Percentiles rank a stretch among this genome's conserved stretches.
Evolutionary conservation across 2,329 filamentous ascomycete species (phyloP).

Genomic region (Stromatinia cepivora): DNA sequence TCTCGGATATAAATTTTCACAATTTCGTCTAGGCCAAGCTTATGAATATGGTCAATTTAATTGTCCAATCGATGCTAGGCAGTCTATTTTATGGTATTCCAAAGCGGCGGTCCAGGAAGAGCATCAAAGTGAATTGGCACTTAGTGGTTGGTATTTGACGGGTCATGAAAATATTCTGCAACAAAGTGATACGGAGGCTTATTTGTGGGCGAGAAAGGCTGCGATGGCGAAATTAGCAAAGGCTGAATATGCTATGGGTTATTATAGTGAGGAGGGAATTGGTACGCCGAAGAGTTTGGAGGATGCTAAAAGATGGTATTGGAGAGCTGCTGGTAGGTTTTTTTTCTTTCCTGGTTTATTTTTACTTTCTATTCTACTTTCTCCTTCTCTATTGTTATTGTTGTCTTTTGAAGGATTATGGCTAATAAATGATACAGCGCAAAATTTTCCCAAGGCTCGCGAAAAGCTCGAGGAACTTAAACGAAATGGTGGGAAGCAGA

Average conservation of each 20-base stretch:
- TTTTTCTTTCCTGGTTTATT: slow-evolving; percentile 7
- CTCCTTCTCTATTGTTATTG: too few species aligned
- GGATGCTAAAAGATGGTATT: slow-evolving; percentile 98
- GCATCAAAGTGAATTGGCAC: slow-evolving; percentile 83
- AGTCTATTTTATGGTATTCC: slow-evolving; percentile 92
- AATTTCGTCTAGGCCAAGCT: slow-evolving; percentile 83
- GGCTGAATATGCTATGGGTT: slow-evolving; percentile 97
- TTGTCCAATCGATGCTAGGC: slow-evolving; percentile 76
- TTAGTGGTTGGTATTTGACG: slow-evolving; percentile 93
- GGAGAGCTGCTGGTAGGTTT: slow-evolving; percentile 86
- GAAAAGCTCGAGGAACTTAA: slow-evolving; percentile 92
- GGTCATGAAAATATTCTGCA: slow-evolving; percentile 83
- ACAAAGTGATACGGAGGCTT: slow-evolving; percentile 94
- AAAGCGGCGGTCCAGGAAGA: slow-evolving; percentile 89
- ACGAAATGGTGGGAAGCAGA: slow-evolving; percentile 67
- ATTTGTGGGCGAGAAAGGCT: slow-evolving; percentile 94
- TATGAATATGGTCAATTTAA: slow-evolving; percentile 88
- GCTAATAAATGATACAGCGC: slow-evolving; percentile 56
- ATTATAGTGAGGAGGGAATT: slow-evolving; percentile 94
- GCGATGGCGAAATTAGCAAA: slow-evolving; percentile 85
- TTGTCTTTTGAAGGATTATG: not conserved
- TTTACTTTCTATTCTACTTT: not conserved
- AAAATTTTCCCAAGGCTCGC: slow-evolving; percentile 91
- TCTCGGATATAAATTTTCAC: slow-evolving; percentile 91
- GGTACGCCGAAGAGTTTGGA: slow-evolving; percentile 83